Conservation (phyloP, 805 yeast genomes). For the Zygotorulaspora danielsina region DNA sequence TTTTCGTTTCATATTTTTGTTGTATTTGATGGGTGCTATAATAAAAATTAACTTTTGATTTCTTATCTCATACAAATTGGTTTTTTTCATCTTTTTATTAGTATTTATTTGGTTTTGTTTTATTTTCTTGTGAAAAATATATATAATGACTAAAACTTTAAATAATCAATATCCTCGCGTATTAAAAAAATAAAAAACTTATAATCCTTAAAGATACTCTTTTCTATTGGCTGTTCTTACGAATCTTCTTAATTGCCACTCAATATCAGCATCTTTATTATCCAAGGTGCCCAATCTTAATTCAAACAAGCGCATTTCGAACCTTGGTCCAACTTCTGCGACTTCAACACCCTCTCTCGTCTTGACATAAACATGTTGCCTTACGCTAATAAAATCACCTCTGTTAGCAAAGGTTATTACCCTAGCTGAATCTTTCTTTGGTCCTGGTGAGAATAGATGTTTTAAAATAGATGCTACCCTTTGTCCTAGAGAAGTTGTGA, state of each 20-base stretch:
- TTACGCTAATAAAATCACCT: conserved; percentile 87
- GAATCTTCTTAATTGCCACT: conserved; percentile 91
- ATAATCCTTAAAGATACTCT: conserved; percentile 54
- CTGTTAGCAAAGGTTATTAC: conserved; percentile 89
- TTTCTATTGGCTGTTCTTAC: conserved; percentile 94
- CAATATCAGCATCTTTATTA: conserved; percentile 95
- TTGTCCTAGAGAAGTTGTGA: conserved; percentile 73
- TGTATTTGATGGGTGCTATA: background rate
- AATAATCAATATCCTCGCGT: background rate
- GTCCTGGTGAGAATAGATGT: conserved; percentile 96
- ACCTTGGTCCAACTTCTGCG: conserved; percentile 97
- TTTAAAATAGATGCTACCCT: conserved; percentile 76
- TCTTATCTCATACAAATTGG: background rate
- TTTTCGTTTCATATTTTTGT: conserved; percentile 1
- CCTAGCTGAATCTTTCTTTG: conserved; percentile 79
- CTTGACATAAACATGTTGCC: conserved; percentile 91
- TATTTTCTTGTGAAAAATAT: conserved; percentile 1
- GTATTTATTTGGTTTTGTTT: conserved; percentile 4
- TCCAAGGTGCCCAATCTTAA: conserved; percentile 85
- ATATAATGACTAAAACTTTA: background rate
- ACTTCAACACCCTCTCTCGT: conserved; percentile 86
- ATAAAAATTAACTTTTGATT: background rate
- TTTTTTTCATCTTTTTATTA: conserved; percentile 2
- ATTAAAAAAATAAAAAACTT: background rate
- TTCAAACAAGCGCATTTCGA: conserved; percentile 92